phyloP scores from a whole-genome alignment of 768 basidiomycete species.

The Trametes punicea region DNA sequence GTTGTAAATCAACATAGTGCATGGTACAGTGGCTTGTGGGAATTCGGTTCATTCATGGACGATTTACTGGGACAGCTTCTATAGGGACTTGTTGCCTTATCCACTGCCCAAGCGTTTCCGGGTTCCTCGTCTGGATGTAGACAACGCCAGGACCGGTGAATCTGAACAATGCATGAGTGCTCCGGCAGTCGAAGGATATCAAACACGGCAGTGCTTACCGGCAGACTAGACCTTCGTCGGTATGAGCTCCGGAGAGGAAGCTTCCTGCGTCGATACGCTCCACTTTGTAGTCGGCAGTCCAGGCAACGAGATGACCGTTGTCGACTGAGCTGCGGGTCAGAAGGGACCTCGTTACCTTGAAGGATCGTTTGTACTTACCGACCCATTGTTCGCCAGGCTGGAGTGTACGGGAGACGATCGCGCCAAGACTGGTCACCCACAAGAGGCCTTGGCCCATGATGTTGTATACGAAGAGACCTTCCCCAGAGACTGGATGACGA shows the following conservation, averaged over 20 bases:
- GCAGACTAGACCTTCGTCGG: conserved; percentile 34
- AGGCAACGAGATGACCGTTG: conserved; percentile 36
- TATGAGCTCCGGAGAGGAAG: conserved; percentile 28
- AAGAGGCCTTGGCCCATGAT: conserved; percentile 28
- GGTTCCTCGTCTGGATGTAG: conserved; percentile 34
- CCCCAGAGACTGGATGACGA: conserved; percentile 32
- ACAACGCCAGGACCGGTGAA: conserved; percentile 35
- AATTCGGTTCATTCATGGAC: too few relatives aligned
- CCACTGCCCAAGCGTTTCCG: conserved; percentile 29
- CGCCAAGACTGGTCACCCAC: conserved; percentile 33
- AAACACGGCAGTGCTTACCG: conserved; percentile 21
- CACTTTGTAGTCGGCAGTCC: conserved; percentile 33
- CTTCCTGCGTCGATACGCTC: conserved; percentile 33
- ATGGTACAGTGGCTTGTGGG: too few relatives aligned
- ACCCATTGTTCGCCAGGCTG: conserved; percentile 33
- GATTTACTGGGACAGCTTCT: not conserved
- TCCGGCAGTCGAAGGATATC: not conserved
- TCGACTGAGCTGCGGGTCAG: conserved; percentile 21
- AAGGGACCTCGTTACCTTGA: too few relatives aligned
- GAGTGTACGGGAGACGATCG: conserved; percentile 29
- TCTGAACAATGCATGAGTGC: conserved; percentile 5
- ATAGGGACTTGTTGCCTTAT: conserved; percentile 31
- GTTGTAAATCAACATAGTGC: too few relatives aligned
- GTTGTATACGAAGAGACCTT: conserved; percentile 31
- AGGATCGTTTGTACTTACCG: too few relatives aligned